phyloP scores from a whole-genome alignment of 371 early-diverging fungal species.

The Mortierella sp. region DNA sequence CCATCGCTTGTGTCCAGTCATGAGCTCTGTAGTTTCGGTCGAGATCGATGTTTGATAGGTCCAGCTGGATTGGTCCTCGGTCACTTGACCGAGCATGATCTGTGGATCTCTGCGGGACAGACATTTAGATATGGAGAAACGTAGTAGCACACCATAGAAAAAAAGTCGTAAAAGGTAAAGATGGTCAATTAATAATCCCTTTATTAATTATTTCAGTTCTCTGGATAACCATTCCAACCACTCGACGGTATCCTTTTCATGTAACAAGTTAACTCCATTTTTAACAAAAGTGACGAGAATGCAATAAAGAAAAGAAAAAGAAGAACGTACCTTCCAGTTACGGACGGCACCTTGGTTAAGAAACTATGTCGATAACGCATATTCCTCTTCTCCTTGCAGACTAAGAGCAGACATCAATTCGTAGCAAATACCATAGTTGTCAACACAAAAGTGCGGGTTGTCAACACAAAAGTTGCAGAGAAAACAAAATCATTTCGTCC shows the following conservation, averaged over 20 bases:
- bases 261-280: not conserved
- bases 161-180: not conserved
- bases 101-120: not conserved
- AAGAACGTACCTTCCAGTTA: constrained; percentile 21
- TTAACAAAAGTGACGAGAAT: not conserved
- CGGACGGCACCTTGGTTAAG: constrained; percentile 14
- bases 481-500: not conserved
- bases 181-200: not conserved
- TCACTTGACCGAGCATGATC: constrained; percentile 45
- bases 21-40: constrained; percentile 18
- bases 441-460: too few species aligned
- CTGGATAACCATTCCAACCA: not conserved
- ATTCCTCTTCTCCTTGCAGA: constrained; percentile 17
- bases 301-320: not conserved
- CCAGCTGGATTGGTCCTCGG: constrained; percentile 24
- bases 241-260: not conserved
- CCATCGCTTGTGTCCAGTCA: constrained; percentile 37
- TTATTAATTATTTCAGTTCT: not conserved
- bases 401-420: too few species aligned
- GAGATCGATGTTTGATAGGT: constrained; percentile 21
- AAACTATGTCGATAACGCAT: constrained; percentile 37
- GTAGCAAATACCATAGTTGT: too few species aligned
- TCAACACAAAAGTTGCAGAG: not conserved
- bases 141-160: not conserved
- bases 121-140: not conserved